A percentile compares a stretch with the other conserved stretches of the same genome.
Conservation (phyloP, 306 rosid species). For the Vigna unguiculata region DNA sequence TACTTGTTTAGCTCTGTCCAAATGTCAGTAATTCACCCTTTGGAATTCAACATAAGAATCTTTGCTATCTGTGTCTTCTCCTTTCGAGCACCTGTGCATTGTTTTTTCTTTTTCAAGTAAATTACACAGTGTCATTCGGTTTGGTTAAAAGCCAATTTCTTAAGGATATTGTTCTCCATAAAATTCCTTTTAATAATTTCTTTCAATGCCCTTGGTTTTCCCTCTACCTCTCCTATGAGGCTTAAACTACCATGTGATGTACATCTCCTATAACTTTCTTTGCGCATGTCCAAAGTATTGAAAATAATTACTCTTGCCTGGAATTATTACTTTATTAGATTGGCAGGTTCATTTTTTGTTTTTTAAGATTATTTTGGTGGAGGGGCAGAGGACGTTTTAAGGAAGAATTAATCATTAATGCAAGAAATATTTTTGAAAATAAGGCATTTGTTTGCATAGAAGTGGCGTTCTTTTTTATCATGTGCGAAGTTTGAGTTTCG, state of each 20-base stretch:
- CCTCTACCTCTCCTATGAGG: background rate
- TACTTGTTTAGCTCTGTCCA: background rate
- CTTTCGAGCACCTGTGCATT: background rate
- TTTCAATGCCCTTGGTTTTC: background rate
- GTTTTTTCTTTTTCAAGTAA: background rate
- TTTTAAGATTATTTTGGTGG: constrained; percentile 17
- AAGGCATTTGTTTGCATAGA: background rate
- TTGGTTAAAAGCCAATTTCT: background rate
- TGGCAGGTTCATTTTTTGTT: background rate
- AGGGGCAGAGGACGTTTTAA: background rate
- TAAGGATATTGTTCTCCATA: background rate
- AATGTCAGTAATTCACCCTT: background rate
- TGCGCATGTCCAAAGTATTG: background rate
- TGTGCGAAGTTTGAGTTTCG: constrained; percentile 18
- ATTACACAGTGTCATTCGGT: background rate
- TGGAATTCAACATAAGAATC: constrained; percentile 6
- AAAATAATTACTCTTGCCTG: background rate
- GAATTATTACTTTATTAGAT: background rate
- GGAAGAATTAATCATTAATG: background rate
- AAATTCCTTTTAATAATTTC: background rate
- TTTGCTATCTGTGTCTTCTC: constrained; percentile 13
- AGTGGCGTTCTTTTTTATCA: background rate
- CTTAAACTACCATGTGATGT: background rate
- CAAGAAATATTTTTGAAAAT: background rate
- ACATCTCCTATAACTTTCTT: background rate